Base-by-base conservation (phyloP, 2,329 filamentous ascomycete species). In the Simplicillium aogashimaense region DNA sequence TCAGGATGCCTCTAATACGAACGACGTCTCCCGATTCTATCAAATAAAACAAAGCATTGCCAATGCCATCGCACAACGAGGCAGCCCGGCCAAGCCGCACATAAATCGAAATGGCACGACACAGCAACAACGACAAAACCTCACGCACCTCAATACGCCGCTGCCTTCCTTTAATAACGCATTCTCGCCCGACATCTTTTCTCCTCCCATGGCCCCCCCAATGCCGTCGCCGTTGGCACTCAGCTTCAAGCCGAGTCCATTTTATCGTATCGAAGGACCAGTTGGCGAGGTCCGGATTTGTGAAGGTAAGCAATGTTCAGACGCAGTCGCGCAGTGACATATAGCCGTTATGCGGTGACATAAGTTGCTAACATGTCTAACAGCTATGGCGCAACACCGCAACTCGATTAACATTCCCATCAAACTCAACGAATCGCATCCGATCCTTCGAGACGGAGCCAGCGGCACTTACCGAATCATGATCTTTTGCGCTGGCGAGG, bases 401-500 rank as follows among this genome's bases (percentile, higher is more conserved):
- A 72, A 70, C 44, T 71, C 67, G 25, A 57, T 75, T 36, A 56
- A 53, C 4, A 53, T 76, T 20, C 49, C 55, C 7, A 47, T 78
- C 29, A 69, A 59, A 41, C 50, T 69, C 7, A 69, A 79, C 40
- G 73, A 72, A 12, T 57, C 72, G 25, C 63, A 71, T 3, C 58
- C 67, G 11, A 67, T 79, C 8, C 61, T 73, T 31, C 70, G 70
- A 35, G 69, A 88, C 37, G 62, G 72, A 18, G 57, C 60, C 7
- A 78, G 90, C 45, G 66, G 70, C n/a, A 71, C 72, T 11, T 64
- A 83, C 51, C 76, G 80, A 37, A 70, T 95, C 33, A 82, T 95
- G 75, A 70, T 95, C 4, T 95, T 94, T 55, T 94, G 88, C 53
- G 80, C 86, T 3, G 67, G 69, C 1, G 82, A 86, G 41, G 70